Base-by-base conservation (phyloP, 345 rosid genomes). In the Eutrema heterophyllum region DNA sequence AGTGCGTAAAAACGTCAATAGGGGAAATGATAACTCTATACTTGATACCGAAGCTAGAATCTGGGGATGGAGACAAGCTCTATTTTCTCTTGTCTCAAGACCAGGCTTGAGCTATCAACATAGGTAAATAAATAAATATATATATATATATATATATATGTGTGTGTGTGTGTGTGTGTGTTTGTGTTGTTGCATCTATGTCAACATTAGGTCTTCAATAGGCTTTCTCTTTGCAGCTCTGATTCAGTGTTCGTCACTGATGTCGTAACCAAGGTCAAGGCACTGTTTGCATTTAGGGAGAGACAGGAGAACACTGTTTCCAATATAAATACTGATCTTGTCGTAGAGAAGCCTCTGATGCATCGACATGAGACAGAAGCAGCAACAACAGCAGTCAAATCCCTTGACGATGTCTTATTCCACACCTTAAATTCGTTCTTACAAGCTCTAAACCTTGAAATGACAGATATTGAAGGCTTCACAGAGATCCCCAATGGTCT, bases 1-100 rank as follows among this genome's bases (percentile, higher is more conserved):
- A n/a, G 58, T 55, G 58, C 78, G 66, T 45, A 15, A 12, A 2
- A 56, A 15, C n/a, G 24, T 65, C 26, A 35, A 54, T 12, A 65
- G 11, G 33, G 2, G 30, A 0, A 60, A 43, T 46, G 41, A 9
- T 21, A 27, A 55, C 7, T 44, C 71, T 46, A 11, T 65, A 2
- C 65, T 64, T 35, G 57, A 44, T 54, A 56, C 66, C 5, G 56
- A 64, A 45, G 51, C 18, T 24, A 73, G n/a, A 65, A 73, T 73
- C 3, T 44, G 49, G 40, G 21, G 50, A 27, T 73, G 71, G 77
- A 64, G 71, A 55, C 8, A 46, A 24, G 77, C 77, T 29, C 1
- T 72, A 38, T 2, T 3, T n/a, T 64, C 71, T 4, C 38, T 73
- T 73, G 11, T 66, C 32, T 64, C 24, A 35, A 55, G 9, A 35